Evolutionary conservation across 345 rosid genomes (phyloP).

Genomic region (Sisymbrium altissimum): DNA sequence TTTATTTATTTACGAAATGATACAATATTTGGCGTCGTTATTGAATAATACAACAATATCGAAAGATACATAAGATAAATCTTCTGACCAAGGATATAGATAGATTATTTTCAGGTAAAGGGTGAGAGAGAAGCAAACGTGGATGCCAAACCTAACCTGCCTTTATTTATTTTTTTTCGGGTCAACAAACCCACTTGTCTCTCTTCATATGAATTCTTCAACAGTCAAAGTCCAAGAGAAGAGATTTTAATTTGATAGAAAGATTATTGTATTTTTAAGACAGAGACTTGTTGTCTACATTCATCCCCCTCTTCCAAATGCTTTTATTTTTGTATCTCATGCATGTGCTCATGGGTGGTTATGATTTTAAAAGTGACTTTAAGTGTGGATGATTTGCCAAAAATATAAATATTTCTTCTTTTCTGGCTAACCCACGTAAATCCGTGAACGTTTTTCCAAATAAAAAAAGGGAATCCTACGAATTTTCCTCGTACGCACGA

Average conservation of each 20-base stretch:
- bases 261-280: not conserved
- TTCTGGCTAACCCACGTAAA: not conserved
- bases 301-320: not conserved
- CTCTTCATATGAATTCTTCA: not conserved
- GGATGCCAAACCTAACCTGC: not conserved
- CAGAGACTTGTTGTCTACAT: not conserved
- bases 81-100: not conserved
- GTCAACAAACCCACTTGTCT: not conserved
- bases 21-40: not conserved
- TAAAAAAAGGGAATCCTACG: no score
- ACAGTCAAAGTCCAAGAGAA: not conserved
- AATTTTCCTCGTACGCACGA: no score
- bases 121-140: not conserved
- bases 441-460: not conserved
- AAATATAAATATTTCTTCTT: not conserved
- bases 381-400: not conserved
- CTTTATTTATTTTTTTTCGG: not conserved
- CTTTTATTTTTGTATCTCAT: not conserved
- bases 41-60: not conserved
- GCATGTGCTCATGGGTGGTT: not conserved
- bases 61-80: not conserved
- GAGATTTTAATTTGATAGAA: not conserved
- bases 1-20: not conserved
- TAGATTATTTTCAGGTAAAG: not conserved
- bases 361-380: not conserved